phyloP scores from a whole-genome alignment of 306 rosid species.

The Dalbergia cultrata region DNA sequence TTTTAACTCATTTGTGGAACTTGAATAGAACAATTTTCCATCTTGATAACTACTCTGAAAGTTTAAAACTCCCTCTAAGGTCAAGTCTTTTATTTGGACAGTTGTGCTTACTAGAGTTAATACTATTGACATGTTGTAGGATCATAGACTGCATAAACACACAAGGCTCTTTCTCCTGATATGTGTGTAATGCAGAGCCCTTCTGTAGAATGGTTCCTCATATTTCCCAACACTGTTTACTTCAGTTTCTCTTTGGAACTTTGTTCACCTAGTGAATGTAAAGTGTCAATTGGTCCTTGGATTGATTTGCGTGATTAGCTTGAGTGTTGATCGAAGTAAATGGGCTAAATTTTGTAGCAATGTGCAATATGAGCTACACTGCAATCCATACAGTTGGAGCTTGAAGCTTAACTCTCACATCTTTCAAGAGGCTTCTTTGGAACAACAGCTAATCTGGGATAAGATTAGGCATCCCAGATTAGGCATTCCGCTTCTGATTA shows the following conservation, averaged over 20 bases:
- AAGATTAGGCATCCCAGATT: slow-evolving; percentile 6
- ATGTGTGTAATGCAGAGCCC: neutral
- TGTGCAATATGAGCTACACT: slow-evolving; percentile 17
- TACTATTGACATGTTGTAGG: neutral
- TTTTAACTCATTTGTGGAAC: neutral
- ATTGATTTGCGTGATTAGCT: slow-evolving; percentile 14
- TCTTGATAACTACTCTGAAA: neutral
- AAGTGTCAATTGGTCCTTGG: neutral
- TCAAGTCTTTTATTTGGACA: slow-evolving; percentile 2
- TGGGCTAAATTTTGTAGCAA: slow-evolving; percentile 12
- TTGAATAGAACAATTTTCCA: slow-evolving; percentile 1
- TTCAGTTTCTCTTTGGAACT: neutral
- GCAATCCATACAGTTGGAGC: neutral
- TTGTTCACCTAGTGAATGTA: slow-evolving; percentile 23
- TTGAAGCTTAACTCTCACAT: slow-evolving; percentile 3
- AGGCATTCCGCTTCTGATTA: slow-evolving; percentile 6
- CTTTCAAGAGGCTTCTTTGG: slow-evolving; percentile 23
- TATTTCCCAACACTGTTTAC: slow-evolving; percentile 13
- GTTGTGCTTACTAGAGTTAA: neutral
- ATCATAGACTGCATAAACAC: neutral
- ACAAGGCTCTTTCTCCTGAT: slow-evolving; percentile 2
- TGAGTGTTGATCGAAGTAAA: slow-evolving; percentile 23
- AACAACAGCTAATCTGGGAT: slow-evolving; percentile 15
- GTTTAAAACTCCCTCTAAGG: neutral
- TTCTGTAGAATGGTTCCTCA: neutral